Percentiles rank a stretch among this genome's conserved stretches.
These are phyloP conservation scores for Umbelopsis ramanniana DNA, from an alignment of 192 early-diverging fungal genomes.

Conservation along the genomic window DNA sequence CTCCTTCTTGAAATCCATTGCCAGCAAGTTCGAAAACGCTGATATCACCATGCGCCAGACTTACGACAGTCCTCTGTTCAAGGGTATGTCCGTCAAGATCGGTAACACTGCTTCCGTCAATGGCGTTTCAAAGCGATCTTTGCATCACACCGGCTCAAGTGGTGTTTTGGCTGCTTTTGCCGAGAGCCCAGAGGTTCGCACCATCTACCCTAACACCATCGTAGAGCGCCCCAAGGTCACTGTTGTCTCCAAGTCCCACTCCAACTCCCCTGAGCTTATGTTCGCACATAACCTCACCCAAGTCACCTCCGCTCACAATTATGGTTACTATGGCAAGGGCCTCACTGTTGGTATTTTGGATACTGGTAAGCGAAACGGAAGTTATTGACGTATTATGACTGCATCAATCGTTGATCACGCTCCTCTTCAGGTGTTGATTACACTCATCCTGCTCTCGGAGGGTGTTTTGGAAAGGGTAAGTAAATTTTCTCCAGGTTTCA, in stretches of 20 bases:
- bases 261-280: conserved; percentile 22
- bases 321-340: conserved; percentile 61
- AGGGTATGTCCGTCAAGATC: conserved; percentile 13
- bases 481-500: neutral
- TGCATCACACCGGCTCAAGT: neutral
- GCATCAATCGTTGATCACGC: neutral
- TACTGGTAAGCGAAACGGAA: conserved; percentile 46
- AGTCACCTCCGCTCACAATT: conserved; percentile 48
- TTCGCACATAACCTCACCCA: conserved; percentile 56
- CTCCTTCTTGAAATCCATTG: neutral
- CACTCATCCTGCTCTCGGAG: conserved; percentile 67
- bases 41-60: conserved; percentile 9
- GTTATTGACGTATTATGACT: neutral
- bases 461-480: conserved; percentile 56
- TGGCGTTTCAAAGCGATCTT: neutral
- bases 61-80: conserved; percentile 14
- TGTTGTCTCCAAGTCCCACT: neutral
- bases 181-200: conserved; percentile 16
- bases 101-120: neutral
- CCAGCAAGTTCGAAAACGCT: conserved; percentile 8
- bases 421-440: conserved; percentile 54
- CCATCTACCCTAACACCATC: conserved; percentile 33
- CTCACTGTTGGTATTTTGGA: conserved; percentile 72
- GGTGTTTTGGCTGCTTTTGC: conserved; percentile 10
- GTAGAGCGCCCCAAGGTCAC: conserved; percentile 25